Evolutionary conservation across 495 filamentous ascomycete species (phyloP), one percentile per base, ranked within the genome.

Genomic region (Lasiosphaeria miniovina): DNA sequence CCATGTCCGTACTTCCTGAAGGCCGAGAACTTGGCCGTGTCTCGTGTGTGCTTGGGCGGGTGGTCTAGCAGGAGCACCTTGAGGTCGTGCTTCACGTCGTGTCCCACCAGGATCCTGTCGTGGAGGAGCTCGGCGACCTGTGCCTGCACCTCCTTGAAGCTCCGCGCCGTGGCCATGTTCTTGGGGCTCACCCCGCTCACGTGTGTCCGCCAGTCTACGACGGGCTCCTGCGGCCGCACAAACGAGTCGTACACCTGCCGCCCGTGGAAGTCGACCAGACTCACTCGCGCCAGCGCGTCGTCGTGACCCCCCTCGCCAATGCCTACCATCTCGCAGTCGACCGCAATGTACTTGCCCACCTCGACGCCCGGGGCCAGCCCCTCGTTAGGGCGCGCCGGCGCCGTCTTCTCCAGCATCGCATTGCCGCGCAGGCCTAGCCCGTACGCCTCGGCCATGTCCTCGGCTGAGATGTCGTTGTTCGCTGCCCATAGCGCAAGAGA

Each of bases 281-380:
- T 91, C 55, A 92, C 87, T 11, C 94, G 83, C 3, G 95, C 94
- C 36, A 98, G 82, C 3, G 83, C 84, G 10, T 86, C 88, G 10
- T 76, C 72, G 66, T 89, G 84, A 45, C 88, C 85, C 4, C 80
- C 81, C 1, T 88, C 84, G 3, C 91, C 91, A 10, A 91, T 84
- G 43, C 94, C 94, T 15, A 98, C 93, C 94, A 98, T 98, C 76
- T 98, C 94, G 74, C 94, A 98, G 77, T 98, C 95, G 49, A 98
- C 82, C 38, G 90, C 88, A 49, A 98, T 71, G 68, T 94, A 98
- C 80, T 91, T 94, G 54, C 92, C 93, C 49, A 50, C 46, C 8
- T 88, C 68, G 49, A 74, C 38, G 24, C 61, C 67, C 3, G 72
- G 61, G 6, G 79, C 70, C 5, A 84, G 71, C 14, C 84, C 84